phyloP scores from a whole-genome alignment of 179 eudicot species.

The Heliamphora pulchella region DNA sequence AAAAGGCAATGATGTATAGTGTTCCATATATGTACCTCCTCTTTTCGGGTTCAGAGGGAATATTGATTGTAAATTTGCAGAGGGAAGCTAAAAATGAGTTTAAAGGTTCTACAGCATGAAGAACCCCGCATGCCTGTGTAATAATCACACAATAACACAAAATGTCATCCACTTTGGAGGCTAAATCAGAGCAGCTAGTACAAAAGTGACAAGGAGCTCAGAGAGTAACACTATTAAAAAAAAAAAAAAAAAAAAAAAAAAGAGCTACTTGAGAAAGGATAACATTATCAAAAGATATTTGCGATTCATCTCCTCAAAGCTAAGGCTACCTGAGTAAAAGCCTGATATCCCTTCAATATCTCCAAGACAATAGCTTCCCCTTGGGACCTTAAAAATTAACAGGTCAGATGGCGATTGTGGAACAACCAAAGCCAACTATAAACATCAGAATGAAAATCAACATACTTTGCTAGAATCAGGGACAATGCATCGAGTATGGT shows the following conservation, averaged over 20 bases:
- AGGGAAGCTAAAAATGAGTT: conserved; percentile 94
- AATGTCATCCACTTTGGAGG: conserved; percentile 20
- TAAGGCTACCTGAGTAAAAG: conserved; percentile 78
- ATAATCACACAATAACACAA: conserved; percentile 13
- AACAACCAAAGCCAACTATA: neutral
- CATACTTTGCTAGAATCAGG: conserved; percentile 76
- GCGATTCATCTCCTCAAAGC: neutral
- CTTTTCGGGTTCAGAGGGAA: conserved; percentile 71
- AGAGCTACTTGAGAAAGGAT: neutral
- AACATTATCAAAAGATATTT: neutral
- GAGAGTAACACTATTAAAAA: neutral
- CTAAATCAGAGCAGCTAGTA: neutral
- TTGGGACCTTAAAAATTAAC: conserved; percentile 60
- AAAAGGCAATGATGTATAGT: neutral
- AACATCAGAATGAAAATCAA: neutral
- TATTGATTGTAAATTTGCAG: conserved; percentile 84
- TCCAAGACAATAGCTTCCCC: conserved; percentile 97
- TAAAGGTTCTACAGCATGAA: conserved; percentile 81
- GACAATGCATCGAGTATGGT: conserved; percentile 90
- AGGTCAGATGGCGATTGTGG: conserved; percentile 21
- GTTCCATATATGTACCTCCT: conserved; percentile 47
- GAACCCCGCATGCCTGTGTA: conserved; percentile 92
- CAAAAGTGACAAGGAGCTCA: conserved; percentile 1
- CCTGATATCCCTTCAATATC: conserved; percentile 94
- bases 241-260: neutral